Evolutionary conservation across 2,329 filamentous ascomycete species (phyloP).

Genomic region (Arthrobotrys megalospora): DNA sequence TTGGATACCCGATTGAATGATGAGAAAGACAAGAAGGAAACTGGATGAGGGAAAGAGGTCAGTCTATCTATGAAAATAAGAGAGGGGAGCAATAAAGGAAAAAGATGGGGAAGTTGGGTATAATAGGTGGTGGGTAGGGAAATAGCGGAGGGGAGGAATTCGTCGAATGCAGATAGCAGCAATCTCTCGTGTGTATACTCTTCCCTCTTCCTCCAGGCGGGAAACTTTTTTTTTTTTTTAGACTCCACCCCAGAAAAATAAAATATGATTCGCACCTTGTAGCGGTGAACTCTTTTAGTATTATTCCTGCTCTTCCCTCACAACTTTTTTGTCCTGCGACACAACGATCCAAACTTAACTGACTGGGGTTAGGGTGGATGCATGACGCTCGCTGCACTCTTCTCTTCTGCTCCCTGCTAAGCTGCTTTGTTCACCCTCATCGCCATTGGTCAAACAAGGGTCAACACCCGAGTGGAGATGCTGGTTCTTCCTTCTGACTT

Average conservation of each 20-base stretch:
- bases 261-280: conserved; percentile 59
- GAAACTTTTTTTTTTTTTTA: conserved; percentile 59
- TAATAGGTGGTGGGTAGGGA: conserved; percentile 58
- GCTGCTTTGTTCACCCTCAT: conserved; percentile 60
- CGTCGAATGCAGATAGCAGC: conserved; percentile 59
- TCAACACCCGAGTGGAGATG: conserved; percentile 61
- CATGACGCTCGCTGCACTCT: conserved; percentile 61
- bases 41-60: conserved; percentile 59
- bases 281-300: conserved; percentile 57
- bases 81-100: conserved; percentile 30
- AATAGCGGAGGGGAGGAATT: conserved; percentile 59
- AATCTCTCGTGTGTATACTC: conserved; percentile 55
- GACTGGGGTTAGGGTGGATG: conserved; percentile 61
- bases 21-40: conserved; percentile 44
- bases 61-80: conserved; percentile 60
- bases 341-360: conserved; percentile 61
- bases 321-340: conserved; percentile 60
- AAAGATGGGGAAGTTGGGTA: conserved; percentile 60
- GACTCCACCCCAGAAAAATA: conserved; percentile 54
- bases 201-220: conserved; percentile 46
- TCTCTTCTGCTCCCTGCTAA: conserved; percentile 57
- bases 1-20: conserved; percentile 46
- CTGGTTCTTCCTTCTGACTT: conserved; percentile 52
- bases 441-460: conserved; percentile 60
- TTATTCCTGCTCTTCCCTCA: conserved; percentile 51